Evolutionary conservation across 306 rosid genomes (phyloP).

Genomic region (Medicago ruthenica): DNA sequence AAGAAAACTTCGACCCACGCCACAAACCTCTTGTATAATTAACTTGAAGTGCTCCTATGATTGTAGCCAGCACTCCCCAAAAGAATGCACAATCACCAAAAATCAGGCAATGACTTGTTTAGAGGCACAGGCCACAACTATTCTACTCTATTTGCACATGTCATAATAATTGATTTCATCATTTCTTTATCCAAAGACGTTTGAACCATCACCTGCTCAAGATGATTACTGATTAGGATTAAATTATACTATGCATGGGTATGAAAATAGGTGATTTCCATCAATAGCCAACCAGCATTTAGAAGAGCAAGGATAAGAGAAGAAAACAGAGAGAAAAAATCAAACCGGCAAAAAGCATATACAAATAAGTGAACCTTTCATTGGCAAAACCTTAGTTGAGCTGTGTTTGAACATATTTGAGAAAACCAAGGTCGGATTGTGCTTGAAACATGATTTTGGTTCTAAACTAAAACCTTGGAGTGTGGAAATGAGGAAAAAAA

Average conservation of each 20-base stretch:
- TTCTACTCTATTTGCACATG: conserved; percentile 74
- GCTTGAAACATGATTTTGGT: conserved; percentile 5
- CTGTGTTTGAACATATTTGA: conserved; percentile 12
- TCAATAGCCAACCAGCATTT: conserved; percentile 11
- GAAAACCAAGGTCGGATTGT: not conserved
- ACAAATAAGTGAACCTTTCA: not conserved
- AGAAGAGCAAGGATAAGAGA: not conserved
- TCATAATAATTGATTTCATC: conserved; percentile 73
- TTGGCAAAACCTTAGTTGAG: conserved; percentile 15
- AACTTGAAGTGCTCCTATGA: conserved; percentile 38
- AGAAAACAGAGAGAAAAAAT: not conserved
- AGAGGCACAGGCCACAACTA: conserved; percentile 45
- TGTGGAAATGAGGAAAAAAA: conserved; percentile 8
- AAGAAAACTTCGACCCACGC: conserved; percentile 26
- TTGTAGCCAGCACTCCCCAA: conserved; percentile 32
- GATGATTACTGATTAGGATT: conserved; percentile 18
- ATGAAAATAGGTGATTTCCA: conserved; percentile 12
- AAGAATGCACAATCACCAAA: conserved; percentile 36
- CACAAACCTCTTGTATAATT: conserved; percentile 29
- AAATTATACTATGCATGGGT: conserved; percentile 5
- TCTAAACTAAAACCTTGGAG: not conserved
- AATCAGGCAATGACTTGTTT: conserved; percentile 26
- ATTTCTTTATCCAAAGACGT: conserved; percentile 75
- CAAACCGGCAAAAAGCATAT: conserved; percentile 7
- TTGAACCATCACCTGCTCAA: conserved; percentile 78